Evolutionary conservation across 352 stramenopile genomes (phyloP), one percentile per base, ranked within the genome.

Genomic region (Phytophthora rubi): DNA sequence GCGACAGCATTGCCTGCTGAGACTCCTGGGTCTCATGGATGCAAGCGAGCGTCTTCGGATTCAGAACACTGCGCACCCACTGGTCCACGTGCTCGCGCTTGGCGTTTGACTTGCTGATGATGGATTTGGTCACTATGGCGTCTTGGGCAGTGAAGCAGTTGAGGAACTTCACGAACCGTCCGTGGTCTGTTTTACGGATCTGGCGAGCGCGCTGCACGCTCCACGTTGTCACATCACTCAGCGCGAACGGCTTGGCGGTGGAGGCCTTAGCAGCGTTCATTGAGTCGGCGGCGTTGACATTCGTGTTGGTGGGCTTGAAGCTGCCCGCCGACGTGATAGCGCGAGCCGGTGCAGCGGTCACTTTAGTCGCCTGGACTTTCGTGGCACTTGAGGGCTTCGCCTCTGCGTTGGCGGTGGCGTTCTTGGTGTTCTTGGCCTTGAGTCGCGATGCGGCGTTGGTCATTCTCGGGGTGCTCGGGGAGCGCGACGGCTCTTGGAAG

Each of bases 101-200:
- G 26, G n/a, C 42, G 18, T 53, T 51, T 0, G 16, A 16, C 26
- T 70, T 70, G 16, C 13, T 35, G 42, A 49, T 65, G 28, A 73
- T 69, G 37, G 45, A 28, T 16, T 28, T 4, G 1, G 60, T 53
- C 5, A 56, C 44, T 3, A 21, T 16, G 8, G 51, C 54, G 28
- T 74, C 67, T 23, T 59, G 61, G 16, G 61, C 67, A 1, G 21
- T 35, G 48, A 74, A 74, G 48, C 59, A 74, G 60, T 74, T 74
- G 30, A 55, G 60, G 12, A 74, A 49, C 53, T 69, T 68, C 26
- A 49, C 23, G 44, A 59, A 73, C 23, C 48, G 53, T 18, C 65
- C 37, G 15, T 48, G 58, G 47, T 73, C 66, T 6, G 30, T 48
- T 47, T 73, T 61, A 0, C 66, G 67, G 39, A 74, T 52, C 60